A percentile compares a stretch with the other conserved stretches of the same genome.
Evolutionary conservation across 768 basidiomycete species (phyloP).

Genomic region (Lactarius sp.): DNA sequence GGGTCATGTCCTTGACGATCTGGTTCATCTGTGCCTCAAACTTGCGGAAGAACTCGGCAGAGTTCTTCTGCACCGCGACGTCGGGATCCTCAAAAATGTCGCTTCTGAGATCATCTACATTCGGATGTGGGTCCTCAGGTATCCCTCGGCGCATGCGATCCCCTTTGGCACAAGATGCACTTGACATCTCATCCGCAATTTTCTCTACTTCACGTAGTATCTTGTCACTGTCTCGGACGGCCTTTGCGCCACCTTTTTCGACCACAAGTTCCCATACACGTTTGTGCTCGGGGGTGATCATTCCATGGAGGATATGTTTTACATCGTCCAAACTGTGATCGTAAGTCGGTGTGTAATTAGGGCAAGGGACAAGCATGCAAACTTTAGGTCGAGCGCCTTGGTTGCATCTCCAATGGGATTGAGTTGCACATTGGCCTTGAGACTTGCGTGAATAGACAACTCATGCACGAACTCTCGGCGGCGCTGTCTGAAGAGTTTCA

Average conservation of each 20-base stretch:
- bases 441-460: slow-evolving; percentile 30
- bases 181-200: slow-evolving; percentile 9
- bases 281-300: slow-evolving; percentile 23
- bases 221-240: slow-evolving; percentile 24
- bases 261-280: slow-evolving; percentile 15
- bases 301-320: slow-evolving; percentile 20
- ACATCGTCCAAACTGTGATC: slow-evolving; percentile 21
- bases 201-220: slow-evolving; percentile 25
- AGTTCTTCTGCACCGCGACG: slow-evolving; percentile 25
- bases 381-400: slow-evolving; percentile 25
- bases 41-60: slow-evolving; percentile 25
- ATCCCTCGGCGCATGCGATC: neutral
- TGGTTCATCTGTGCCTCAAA: slow-evolving; percentile 26
- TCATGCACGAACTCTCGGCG: slow-evolving; percentile 31
- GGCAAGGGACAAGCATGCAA: neutral
- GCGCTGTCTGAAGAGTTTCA: slow-evolving; percentile 28
- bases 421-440: slow-evolving; percentile 16
- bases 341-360: neutral
- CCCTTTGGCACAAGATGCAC: neutral
- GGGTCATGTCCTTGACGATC: slow-evolving; percentile 18
- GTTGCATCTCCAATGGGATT: slow-evolving; percentile 12
- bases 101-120: slow-evolving; percentile 10
- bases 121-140: neutral
- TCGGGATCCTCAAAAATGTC: slow-evolving; percentile 28
- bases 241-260: slow-evolving; percentile 27